Conservation (phyloP, 2,329 filamentous ascomycete species). For the Arachnomyces sp. region DNA sequence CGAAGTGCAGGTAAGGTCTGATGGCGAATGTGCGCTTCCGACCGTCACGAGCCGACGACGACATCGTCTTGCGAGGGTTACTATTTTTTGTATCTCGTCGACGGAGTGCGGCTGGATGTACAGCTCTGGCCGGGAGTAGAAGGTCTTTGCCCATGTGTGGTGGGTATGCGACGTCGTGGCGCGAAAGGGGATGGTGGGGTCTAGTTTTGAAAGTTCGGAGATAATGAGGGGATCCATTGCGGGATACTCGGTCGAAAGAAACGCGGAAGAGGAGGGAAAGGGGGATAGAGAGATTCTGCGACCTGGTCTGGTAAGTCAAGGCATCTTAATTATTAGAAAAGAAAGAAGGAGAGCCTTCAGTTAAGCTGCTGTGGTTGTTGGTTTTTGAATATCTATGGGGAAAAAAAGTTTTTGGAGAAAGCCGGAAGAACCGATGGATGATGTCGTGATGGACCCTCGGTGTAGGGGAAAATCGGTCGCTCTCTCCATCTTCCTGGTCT, state of each 20-base stretch:
- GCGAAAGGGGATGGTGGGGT: conserved; percentile 64
- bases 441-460: background rate
- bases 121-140: conserved; percentile 79
- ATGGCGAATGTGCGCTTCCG: conserved; percentile 89
- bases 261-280: conserved; percentile 6
- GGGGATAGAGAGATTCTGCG: conserved; percentile 1
- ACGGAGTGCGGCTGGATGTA: conserved; percentile 78
- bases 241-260: conserved; percentile 1
- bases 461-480: no score
- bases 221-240: conserved; percentile 40
- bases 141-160: conserved; percentile 91
- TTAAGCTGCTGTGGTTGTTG: background rate
- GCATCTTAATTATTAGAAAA: no score
- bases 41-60: conserved; percentile 74
- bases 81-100: conserved; percentile 71
- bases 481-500: no score
- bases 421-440: background rate
- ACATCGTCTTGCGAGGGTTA: conserved; percentile 71
- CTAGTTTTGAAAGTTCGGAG: conserved; percentile 50
- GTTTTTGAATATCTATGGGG: no score
- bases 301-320: conserved; percentile 4
- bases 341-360: no score
- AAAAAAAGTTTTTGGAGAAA: no score
- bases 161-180: conserved; percentile 65
- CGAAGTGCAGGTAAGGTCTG: conserved; percentile 82